phyloP scores from a whole-genome alignment of 2,329 filamentous ascomycete species.

The Phyllosticta paracitricarpa region DNA sequence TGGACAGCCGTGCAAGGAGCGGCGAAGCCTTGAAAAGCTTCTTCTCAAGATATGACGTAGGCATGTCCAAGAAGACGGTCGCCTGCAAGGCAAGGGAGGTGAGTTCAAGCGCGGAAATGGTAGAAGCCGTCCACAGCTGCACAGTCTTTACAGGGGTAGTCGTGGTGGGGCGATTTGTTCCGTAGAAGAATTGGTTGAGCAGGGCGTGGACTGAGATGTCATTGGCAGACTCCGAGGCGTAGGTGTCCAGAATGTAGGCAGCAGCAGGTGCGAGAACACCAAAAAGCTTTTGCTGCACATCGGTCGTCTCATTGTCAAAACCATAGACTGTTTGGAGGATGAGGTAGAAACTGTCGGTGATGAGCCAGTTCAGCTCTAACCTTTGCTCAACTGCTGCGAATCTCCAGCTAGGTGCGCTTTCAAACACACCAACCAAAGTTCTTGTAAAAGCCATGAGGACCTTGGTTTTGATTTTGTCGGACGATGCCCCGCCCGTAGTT shows the following conservation, averaged over 20 bases:
- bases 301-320: conserved; percentile 51
- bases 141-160: conserved; percentile 36
- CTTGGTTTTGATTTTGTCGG: conserved; percentile 65
- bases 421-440: conserved; percentile 71
- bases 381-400: conserved; percentile 61
- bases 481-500: conserved; percentile 57
- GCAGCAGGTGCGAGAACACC: conserved; percentile 62
- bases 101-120: conserved; percentile 32
- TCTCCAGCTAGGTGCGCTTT: conserved; percentile 78
- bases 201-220: conserved; percentile 70
- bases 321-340: conserved; percentile 65
- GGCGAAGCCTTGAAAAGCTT: conserved; percentile 75
- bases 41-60: conserved; percentile 58
- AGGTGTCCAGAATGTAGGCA: conserved; percentile 64
- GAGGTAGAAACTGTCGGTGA: conserved; percentile 61
- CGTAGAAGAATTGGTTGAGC: conserved; percentile 56
- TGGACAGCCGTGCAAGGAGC: conserved; percentile 66
- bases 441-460: conserved; percentile 65
- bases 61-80: conserved; percentile 52
- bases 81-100: conserved; percentile 44
- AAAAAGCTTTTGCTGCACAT: conserved; percentile 41
- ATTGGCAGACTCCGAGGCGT: conserved; percentile 59
- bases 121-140: conserved; percentile 51
- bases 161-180: conserved; percentile 23
- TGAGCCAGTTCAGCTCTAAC: conserved; percentile 55